A percentile compares a stretch with the other conserved stretches of the same genome.
Evolutionary conservation across 371 early-diverging fungal genomes (phyloP).

Genomic region (Mucor plumbeus): DNA sequence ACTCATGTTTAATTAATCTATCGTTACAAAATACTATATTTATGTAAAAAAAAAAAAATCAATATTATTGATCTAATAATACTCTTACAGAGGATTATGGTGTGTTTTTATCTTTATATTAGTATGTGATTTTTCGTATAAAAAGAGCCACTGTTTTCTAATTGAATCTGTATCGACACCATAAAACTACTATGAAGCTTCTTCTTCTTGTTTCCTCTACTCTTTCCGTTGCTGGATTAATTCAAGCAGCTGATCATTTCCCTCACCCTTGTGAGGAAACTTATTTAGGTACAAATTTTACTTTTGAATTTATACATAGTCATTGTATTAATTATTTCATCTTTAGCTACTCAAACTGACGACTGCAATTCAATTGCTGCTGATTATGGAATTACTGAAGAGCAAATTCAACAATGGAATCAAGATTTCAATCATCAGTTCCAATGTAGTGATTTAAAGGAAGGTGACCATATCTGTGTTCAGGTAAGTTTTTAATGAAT

Average conservation of each 20-base stretch:
- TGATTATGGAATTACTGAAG: not conserved
- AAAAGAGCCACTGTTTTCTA: not conserved
- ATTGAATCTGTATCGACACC: not conserved
- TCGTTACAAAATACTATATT: not conserved
- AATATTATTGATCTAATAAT: not conserved
- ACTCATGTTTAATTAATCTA: not conserved
- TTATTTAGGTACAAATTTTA: not conserved
- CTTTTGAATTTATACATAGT: too few relatives aligned
- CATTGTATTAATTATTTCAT: not conserved
- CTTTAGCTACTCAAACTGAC: not conserved
- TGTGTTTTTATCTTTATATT: too few relatives aligned
- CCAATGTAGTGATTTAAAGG: not conserved
- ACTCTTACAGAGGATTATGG: not conserved
- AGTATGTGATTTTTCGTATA: not conserved
- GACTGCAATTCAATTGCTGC: constrained; percentile 13
- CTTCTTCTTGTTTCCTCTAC: constrained; percentile 5
- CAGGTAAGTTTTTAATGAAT: not conserved
- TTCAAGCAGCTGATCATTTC: constrained; percentile 7
- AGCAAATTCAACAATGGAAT: constrained; percentile 5
- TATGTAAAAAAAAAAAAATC: not conserved
- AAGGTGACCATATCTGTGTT: constrained; percentile 9
- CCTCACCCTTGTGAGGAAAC: constrained; percentile 14
- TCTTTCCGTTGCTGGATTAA: not conserved
- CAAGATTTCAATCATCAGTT: constrained; percentile 1
- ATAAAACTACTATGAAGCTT: constrained; percentile 2